Base-by-base conservation (phyloP, 169 alveolate genomes). In the Amoebophrya sp. region DNA sequence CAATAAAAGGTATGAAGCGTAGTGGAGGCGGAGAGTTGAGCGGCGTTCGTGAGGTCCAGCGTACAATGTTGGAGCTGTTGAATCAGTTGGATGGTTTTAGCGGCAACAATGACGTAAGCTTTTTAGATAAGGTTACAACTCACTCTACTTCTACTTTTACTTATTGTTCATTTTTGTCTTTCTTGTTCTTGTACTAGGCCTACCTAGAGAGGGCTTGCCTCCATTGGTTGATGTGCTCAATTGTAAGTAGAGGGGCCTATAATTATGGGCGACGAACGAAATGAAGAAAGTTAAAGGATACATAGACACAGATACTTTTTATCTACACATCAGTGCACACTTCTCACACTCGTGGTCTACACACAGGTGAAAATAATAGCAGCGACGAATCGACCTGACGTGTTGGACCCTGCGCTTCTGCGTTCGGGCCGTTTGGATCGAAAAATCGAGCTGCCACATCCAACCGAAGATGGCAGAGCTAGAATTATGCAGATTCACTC, bases 401-500 rank as follows among this genome's bases (percentile, higher is more conserved):
- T 98, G 6, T 96, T 99, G 41, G 99, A 99, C 94, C 99, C 99
- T 23, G 99, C 99, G 23, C 96, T 98, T 26, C 96, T 98, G 90
- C 96, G 99, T 90, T 97, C 99, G 0, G 99, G 99, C n/a, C 96
- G 99, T 92, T 96, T 99, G 29, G 99, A 99, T 93, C 96, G 99
- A 93, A 99, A 99, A 95, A 98, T 99, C 41, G 99, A 99, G 94
- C 96, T 98, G 94, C 99, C 99, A 91, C 99, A 98, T 90, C 99
- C 99, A n/a, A 98, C 98, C 95, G 99, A 98, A 95, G 98, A 96
- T 89, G 97, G 98, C n/a, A 89, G 98, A 83, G 99, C 98, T 29
- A 96, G 99, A 91, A 98, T 99, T 93, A 91, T 98, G 95, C 98
- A 98, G 94, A 99, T 99, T 89, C 99, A 99, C 95, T 97, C 99